phyloP scores from a whole-genome alignment of 164 flowering plant species.

The Magnolia kwangsiensis region DNA sequence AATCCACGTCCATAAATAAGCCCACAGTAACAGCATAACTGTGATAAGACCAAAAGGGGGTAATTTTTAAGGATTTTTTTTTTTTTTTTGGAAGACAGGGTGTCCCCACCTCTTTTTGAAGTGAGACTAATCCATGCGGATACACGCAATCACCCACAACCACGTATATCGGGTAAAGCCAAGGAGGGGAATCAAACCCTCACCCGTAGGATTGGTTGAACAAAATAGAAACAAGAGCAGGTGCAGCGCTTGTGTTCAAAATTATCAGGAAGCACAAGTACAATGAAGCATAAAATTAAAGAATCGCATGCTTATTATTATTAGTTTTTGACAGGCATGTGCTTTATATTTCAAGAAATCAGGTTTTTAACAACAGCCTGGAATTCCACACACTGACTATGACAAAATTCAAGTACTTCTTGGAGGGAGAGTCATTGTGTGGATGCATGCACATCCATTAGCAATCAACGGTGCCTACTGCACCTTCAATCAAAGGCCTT shows the following conservation, averaged over 20 bases:
- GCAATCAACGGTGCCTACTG: not conserved
- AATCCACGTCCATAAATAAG: not conserved
- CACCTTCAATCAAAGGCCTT: too few species aligned
- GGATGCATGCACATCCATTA: not conserved
- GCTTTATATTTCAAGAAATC: not conserved
- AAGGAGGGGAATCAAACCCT: too few species aligned
- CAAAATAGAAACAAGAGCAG: not conserved
- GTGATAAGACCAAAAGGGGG: not conserved
- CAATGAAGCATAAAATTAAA: not conserved
- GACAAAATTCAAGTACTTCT: not conserved
- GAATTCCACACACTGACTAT: not conserved
- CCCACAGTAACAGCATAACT: not conserved
- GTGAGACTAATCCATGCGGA: too few species aligned
- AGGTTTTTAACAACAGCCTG: not conserved
- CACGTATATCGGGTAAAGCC: too few species aligned
- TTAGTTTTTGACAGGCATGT: not conserved
- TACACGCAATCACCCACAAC: too few species aligned
- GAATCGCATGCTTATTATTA: not conserved
- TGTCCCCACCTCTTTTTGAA: too few species aligned
- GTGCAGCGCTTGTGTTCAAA: not conserved
- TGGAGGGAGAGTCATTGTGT: not conserved
- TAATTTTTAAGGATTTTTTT: not conserved
- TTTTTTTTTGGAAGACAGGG: too few species aligned
- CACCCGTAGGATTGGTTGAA: not conserved
- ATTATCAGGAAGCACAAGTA: not conserved